phyloP scores from a whole-genome alignment of 2,329 filamentous ascomycete genomes.

The Sporothrix protearum region DNA sequence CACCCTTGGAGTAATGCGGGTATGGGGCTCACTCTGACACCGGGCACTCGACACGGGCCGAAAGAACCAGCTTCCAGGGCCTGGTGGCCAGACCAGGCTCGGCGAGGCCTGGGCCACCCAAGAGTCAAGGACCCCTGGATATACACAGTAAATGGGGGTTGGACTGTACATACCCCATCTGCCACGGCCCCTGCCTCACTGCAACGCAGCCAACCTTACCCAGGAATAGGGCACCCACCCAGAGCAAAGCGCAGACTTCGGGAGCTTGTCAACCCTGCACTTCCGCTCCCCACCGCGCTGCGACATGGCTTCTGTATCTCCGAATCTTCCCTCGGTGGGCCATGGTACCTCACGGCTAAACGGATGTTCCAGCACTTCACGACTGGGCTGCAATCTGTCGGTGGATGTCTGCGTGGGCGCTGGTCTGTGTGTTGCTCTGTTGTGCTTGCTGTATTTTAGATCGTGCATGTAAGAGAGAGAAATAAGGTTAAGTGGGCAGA shows the following conservation, averaged over 20 bases:
- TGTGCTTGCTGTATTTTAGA: neutral
- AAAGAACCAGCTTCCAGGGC: neutral
- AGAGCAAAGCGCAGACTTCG: neutral
- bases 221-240: neutral
- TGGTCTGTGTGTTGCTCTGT: neutral
- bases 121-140: neutral
- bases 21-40: neutral
- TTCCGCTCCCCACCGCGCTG: neutral
- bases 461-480: neutral
- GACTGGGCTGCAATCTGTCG: neutral
- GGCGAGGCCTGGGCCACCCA: neutral
- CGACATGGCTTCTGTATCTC: neutral
- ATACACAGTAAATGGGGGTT: neutral
- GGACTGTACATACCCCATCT: neutral
- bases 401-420: neutral
- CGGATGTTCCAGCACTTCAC: too few relatives aligned
- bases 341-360: neutral
- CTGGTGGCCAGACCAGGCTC: neutral
- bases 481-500: conserved; percentile 3
- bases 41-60: conserved; percentile 2
- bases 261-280: conserved; percentile 1
- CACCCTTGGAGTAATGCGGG: neutral
- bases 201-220: conserved; percentile 3
- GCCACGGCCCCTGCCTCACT: conserved; percentile 3
- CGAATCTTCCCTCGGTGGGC: neutral